A percentile compares a stretch with the other conserved stretches of the same genome.
These are phyloP conservation scores for Zygosaccharomyces kombuchaensis DNA, from an alignment of 805 yeast species.

Conservation along the genomic window DNA sequence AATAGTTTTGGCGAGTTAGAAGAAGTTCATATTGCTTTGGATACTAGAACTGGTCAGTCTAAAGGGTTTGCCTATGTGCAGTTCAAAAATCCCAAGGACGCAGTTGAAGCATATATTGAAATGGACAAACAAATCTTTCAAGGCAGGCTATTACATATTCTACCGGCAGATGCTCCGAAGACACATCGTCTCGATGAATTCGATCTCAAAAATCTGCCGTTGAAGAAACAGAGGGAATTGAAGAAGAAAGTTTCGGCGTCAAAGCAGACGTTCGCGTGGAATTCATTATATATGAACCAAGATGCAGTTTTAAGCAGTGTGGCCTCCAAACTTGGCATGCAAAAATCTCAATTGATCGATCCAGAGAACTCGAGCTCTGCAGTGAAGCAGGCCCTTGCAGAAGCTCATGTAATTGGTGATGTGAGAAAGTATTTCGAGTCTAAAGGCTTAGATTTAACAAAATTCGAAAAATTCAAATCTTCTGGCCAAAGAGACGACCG, in stretches of 20 bases:
- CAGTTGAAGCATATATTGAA: constrained; percentile 65
- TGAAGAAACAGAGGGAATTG: constrained; percentile 85
- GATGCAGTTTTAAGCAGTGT: constrained; percentile 92
- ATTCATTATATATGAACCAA: constrained; percentile 80
- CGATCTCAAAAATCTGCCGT: constrained; percentile 83
- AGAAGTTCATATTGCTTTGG: constrained; percentile 91
- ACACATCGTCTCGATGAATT: constrained; percentile 84
- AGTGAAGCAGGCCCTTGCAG: constrained; percentile 95
- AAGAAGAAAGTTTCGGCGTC: constrained; percentile 81
- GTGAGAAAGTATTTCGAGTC: constrained; percentile 82
- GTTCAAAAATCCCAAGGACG: constrained; percentile 64
- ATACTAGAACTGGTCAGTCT: constrained; percentile 81
- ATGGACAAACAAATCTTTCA: constrained; percentile 89
- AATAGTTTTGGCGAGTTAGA: constrained; percentile 63
- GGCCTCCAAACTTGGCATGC: constrained; percentile 75
- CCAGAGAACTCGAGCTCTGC: constrained; percentile 85
- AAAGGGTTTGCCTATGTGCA: constrained; percentile 90
- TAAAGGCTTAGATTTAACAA: constrained; percentile 77
- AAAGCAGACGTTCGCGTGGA: constrained; percentile 89
- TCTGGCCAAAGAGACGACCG: constrained; percentile 66
- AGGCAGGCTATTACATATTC: constrained; percentile 85
- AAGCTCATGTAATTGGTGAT: constrained; percentile 90
- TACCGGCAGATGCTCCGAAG: constrained; percentile 81
- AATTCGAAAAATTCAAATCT: constrained; percentile 48
- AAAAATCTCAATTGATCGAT: constrained; percentile 79